Conservation (phyloP, 768 basidiomycete species). For the Russula dissimulans region DNA sequence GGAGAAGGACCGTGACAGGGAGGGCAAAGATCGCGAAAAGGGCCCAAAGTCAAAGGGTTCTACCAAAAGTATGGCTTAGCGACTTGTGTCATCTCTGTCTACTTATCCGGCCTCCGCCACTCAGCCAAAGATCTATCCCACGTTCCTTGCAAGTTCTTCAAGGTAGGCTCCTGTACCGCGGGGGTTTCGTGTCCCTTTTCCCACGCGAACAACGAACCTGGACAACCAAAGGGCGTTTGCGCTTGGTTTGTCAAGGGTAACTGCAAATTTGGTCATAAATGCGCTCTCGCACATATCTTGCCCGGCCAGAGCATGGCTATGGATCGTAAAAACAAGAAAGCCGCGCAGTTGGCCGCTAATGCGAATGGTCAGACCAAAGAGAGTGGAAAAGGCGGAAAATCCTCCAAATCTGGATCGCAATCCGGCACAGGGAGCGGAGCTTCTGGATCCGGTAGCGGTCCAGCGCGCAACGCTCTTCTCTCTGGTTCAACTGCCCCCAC, state of each 20-base stretch:
- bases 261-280: conserved; percentile 71
- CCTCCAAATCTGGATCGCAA: conserved; percentile 30
- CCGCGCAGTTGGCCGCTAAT: conserved; percentile 57
- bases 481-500: conserved; percentile 65
- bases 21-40: conserved; percentile 19
- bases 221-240: conserved; percentile 71
- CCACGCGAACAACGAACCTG: conserved; percentile 62
- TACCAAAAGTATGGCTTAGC: conserved; percentile 20
- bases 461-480: conserved; percentile 30
- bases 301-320: conserved; percentile 92
- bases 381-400: conserved; percentile 29
- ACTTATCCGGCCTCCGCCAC: conserved; percentile 2
- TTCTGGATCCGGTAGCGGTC: conserved; percentile 14
- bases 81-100: background rate
- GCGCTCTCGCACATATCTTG: conserved; percentile 88
- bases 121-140: conserved; percentile 84
- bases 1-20: conserved; percentile 19
- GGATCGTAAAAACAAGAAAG: conserved; percentile 97
- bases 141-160: conserved; percentile 98
- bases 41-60: conserved; percentile 21
- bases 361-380: conserved; percentile 29
- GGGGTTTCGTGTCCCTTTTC: conserved; percentile 95
- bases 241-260: conserved; percentile 94
- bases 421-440: conserved; percentile 8
- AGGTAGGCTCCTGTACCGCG: conserved; percentile 88